Base-by-base conservation (phyloP, 495 filamentous ascomycete genomes). In the Aspergillus olivimuriae region DNA sequence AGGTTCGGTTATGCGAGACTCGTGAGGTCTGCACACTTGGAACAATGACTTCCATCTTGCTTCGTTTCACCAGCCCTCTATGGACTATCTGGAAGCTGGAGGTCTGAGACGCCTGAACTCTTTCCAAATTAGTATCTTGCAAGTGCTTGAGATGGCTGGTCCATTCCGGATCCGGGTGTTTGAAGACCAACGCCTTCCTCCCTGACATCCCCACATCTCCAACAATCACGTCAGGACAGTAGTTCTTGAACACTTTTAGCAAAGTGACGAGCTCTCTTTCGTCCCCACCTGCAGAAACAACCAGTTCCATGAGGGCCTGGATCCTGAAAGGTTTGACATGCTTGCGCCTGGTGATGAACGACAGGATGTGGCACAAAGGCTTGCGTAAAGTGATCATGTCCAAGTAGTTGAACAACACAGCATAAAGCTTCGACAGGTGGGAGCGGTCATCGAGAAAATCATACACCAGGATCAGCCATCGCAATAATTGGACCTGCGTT, bases 201-300 rank as follows among this genome's bases (percentile, higher is more conserved):
- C 59, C 49, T 34, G 63, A 57, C 21, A 60, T 31, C 1, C 71
- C 73, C 12, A 73, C 61, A 54, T 81, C 80, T 24, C 81, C 84
- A n/a, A 90, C 66, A 45, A 94, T 84, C 37, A 94, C 83, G 61
- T 94, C 87, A 4, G 89, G 88, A 54, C 88, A 92, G 55, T 91
- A 92, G 56, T 89, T 87, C 53, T 92, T 92, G 66, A 83, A 95
- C 6, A 89, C 74, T 43, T 80, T 77, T 19, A 94, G 70, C n/a
- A 95, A 71, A n/a, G 82, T 83, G 19, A 82, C 69, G 30, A 95
- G 64, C 34, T 81, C 78, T 36, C 82, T 86, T 43, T 95, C 89
- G 46, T 83, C 81, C 1, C 68, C 66, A 37, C 62, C 61, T 4
- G 62, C 49, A 50, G 48, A 53, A 39, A 53, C 61, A 18, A 70